These are phyloP conservation scores for Soucietia sequanensis DNA, from an alignment of 805 yeast species.

Conservation along the genomic window DNA sequence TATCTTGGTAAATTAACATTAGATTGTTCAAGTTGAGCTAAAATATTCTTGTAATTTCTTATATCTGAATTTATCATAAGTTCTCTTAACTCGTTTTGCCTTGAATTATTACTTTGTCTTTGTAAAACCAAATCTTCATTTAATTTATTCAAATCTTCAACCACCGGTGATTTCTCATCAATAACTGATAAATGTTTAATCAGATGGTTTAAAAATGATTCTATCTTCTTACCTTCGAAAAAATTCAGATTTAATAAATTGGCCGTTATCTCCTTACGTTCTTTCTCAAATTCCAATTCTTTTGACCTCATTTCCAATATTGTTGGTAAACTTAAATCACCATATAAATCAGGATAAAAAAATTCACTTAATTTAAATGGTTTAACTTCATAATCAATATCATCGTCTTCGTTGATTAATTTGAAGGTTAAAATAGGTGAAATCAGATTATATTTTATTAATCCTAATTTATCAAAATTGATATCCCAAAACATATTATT, in stretches of 20 bases:
- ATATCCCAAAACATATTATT: constrained; percentile 38
- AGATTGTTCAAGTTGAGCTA: constrained; percentile 6
- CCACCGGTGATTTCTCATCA: constrained; percentile 12
- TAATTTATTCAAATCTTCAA: constrained; percentile 16
- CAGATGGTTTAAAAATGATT: constrained; percentile 22
- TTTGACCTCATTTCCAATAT: constrained; percentile 18
- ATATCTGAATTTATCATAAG: constrained; percentile 17
- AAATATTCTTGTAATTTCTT: constrained; percentile 17
- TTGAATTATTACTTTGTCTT: constrained; percentile 13
- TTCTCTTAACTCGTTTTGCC: constrained; percentile 17
- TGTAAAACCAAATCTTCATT: constrained; percentile 15
- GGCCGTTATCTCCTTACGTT: constrained; percentile 18
- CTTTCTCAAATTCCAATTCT: constrained; percentile 12
- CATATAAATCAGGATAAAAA: constrained; percentile 36
- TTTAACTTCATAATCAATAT: constrained; percentile 2
- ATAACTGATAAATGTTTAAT: constrained; percentile 14
- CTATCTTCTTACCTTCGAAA: constrained; percentile 40
- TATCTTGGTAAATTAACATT: constrained; percentile 16
- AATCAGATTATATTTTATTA: constrained; percentile 23
- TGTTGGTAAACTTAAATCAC: constrained; percentile 17
- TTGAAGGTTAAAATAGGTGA: constrained; percentile 33
- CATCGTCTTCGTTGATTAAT: constrained; percentile 25
- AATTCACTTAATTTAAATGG: constrained; percentile 28
- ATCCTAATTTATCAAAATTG: constrained; percentile 26
- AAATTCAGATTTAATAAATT: constrained; percentile 31